These are phyloP conservation scores for Candida ulmi DNA, from an alignment of 805 yeast genomes.

Conservation along the genomic window DNA sequence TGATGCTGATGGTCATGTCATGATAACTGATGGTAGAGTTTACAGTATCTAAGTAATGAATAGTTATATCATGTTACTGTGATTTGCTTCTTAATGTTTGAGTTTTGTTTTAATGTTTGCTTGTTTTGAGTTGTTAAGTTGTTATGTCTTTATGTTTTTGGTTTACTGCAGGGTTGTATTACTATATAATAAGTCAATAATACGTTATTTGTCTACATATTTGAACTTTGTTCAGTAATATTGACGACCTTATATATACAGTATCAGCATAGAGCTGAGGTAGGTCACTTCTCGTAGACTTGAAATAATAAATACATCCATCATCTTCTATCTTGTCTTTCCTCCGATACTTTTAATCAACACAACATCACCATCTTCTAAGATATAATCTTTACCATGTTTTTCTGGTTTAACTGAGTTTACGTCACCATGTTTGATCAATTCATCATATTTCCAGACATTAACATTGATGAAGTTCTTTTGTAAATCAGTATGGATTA, in stretches of 20 bases:
- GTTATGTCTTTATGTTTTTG: background rate
- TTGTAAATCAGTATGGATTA: constrained; percentile 80
- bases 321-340: constrained; percentile 36
- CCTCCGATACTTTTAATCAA: constrained; percentile 70
- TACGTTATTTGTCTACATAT: too few species aligned
- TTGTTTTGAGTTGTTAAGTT: too few species aligned
- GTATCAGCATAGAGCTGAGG: too few species aligned
- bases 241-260: too few species aligned
- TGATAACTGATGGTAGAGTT: constrained; percentile 43
- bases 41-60: constrained; percentile 35
- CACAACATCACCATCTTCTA: constrained; percentile 82
- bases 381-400: constrained; percentile 72
- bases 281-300: too few species aligned
- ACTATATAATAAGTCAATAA: background rate
- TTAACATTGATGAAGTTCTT: constrained; percentile 77
- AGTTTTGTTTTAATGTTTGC: too few species aligned
- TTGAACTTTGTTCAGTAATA: too few species aligned
- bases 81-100: background rate
- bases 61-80: too few species aligned
- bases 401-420: constrained; percentile 28
- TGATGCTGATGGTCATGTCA: constrained; percentile 39
- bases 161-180: background rate
- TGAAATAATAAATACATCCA: too few species aligned
- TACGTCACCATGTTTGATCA: constrained; percentile 30
- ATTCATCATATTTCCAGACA: constrained; percentile 63